Evolutionary conservation across 139 green algal genomes (phyloP), one percentile per base, ranked within the genome.

Genomic region (Volvox africanus): DNA sequence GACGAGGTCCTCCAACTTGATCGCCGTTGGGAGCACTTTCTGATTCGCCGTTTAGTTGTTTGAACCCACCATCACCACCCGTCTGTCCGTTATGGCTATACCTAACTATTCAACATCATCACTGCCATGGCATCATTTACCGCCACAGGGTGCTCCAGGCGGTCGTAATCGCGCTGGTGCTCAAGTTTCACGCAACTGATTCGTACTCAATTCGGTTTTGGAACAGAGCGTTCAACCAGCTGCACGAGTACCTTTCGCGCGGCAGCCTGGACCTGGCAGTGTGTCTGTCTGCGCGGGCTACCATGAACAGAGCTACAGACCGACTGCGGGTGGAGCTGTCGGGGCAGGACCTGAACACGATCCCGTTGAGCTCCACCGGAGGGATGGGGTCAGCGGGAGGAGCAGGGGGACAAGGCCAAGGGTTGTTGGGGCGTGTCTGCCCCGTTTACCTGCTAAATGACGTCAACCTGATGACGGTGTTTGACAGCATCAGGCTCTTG

Each of bases 221-320:
- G 85, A 83, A 81, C 73, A 61, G 62, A 33, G 92, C 84, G 62
- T 94, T 94, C 67, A 73, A 90, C 33, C 86, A 91, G 28, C 77
- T 93, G 82, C 94, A 96, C 80, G 68, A 89, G 77, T 93, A 96
- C 86, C 84, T 97, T 35, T 94, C 92, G 28, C 84, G 93, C 1
- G 95, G 95, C 37, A 90, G 88, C 68, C 86, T 97, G 77, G 95
- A 97, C 83, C 61, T 95, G 62, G 93, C 94, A n/a, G 61, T 96
- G 68, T 97, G 92, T 77, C 20, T 97, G 50, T 90, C 86, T 12
- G 1, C 33, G 86, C 71, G 86, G 24, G 86, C 86, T 14, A 76
- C 86, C 44, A 83, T 90, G 86, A 69, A 90, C 69, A 50, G 86
- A 24, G 0, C 69, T 30, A 61, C 37, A 17, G 85, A 71, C n/a